Conservation (phyloP, 2,329 filamentous ascomycete genomes). For the Aspergillus jensenii region DNA sequence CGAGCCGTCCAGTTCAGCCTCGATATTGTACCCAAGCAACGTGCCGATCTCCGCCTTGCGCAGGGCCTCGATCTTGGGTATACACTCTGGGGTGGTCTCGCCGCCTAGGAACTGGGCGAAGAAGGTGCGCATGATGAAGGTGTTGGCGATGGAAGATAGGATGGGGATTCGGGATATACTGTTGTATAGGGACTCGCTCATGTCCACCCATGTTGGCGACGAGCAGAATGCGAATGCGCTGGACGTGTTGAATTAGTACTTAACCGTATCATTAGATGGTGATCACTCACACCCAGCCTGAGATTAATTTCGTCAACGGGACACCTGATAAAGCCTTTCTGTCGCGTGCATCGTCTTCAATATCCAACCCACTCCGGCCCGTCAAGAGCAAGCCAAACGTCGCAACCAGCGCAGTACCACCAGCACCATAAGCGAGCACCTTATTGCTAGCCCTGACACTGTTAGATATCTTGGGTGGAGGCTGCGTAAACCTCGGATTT, state of each 20-base stretch:
- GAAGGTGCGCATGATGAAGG: neutral
- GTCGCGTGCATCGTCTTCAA: no score
- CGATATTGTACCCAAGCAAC: slow-evolving; percentile 6
- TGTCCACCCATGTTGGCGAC: slow-evolving; percentile 5
- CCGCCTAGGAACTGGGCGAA: neutral
- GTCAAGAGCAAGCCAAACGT: no score
- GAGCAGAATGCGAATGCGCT: slow-evolving; percentile 7
- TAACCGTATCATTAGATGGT: neutral
- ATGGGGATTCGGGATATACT: neutral
- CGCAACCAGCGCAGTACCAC: no score
- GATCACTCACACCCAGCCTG: neutral
- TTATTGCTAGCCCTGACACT: no score
- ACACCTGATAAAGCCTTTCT: neutral
- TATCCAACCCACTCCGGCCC: no score
- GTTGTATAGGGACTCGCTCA: slow-evolving; percentile 5
- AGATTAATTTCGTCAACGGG: neutral
- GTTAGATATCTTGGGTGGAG: no score
- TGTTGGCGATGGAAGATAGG: neutral
- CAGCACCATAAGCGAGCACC: no score
- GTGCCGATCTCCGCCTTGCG: neutral
- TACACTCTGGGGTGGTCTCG: neutral
- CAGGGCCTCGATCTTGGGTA: neutral
- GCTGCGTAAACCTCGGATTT: no score
- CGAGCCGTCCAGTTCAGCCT: slow-evolving; percentile 7
- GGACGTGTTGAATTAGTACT: neutral